Percentiles rank a stretch among this genome's conserved stretches.
Evolutionary conservation across 768 basidiomycete species (phyloP).

Genomic region (Coprinopsis sp.): DNA sequence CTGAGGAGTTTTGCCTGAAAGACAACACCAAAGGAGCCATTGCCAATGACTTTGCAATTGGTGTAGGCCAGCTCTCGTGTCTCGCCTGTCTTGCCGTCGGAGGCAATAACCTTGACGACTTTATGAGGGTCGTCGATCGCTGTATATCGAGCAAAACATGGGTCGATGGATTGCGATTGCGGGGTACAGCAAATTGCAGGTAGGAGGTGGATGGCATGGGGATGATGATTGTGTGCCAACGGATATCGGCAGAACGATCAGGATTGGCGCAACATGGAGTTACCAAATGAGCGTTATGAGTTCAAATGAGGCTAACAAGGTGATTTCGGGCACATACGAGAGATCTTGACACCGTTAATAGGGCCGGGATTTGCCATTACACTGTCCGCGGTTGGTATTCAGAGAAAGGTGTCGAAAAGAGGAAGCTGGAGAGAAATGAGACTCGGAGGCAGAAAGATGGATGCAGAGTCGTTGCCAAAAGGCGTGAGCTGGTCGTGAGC

Average conservation of each 20-base stretch:
- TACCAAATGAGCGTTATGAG: constrained; percentile 18
- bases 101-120: constrained; percentile 92
- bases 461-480: background rate
- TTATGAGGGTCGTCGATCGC: constrained; percentile 95
- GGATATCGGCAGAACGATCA: constrained; percentile 25
- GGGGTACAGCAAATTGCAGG: constrained; percentile 9
- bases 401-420: constrained; percentile 12
- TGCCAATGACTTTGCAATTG: constrained; percentile 97
- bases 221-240: constrained; percentile 10
- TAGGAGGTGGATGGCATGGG: constrained; percentile 12
- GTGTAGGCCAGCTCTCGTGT: constrained; percentile 89
- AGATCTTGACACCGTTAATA: constrained; percentile 85
- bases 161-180: constrained; percentile 35
- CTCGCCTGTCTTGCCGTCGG: constrained; percentile 90
- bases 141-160: constrained; percentile 27
- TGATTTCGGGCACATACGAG: constrained; percentile 51
- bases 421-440: constrained; percentile 8
- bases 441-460: constrained; percentile 1
- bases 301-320: constrained; percentile 21
- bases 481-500: constrained; percentile 9
- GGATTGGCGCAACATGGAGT: constrained; percentile 9
- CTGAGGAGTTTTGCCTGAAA: constrained; percentile 87
- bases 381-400: constrained; percentile 1
- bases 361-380: constrained; percentile 73
- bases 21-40: constrained; percentile 98